Evolutionary conservation across 176 grass and related monocot species (phyloP), one percentile per base, ranked within the genome.

Genomic region (Oryza officinalis): DNA sequence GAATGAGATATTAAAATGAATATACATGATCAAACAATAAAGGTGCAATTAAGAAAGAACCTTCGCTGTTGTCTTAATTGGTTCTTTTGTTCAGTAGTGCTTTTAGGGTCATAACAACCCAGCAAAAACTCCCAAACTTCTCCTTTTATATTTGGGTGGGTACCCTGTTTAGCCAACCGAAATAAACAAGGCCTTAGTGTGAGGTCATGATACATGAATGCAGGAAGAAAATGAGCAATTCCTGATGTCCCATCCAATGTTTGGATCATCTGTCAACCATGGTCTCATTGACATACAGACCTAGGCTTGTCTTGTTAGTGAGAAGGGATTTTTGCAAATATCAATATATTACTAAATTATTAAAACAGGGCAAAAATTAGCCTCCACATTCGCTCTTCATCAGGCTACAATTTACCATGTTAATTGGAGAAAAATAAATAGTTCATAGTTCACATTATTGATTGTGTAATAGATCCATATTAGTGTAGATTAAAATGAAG

Each of bases 41-140:
- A 23, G 20, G 31, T 65, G 70, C 4, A 45, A 79, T 13, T 8
- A 38, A 18, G 12, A 38, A 72, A 64, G 67, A 91, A 98, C 93
- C 96, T 95, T 84, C 96, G 79, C 61, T 83, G 72, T 59, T 94
- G 74, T 74, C 96, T 88, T 75, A 95, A 79, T 27, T 90, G 91
- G 26, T 83, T 92, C 63, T 87, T 86, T 72, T 95, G 91, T 82
- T 98, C 90, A 38, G 83, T 85, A 35, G 91, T 95, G 82, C 91
- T 93, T 83, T 94, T 92, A 80, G 96, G 96, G 75, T 98, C 93
- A 78, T 95, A 98, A 25, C 96, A 98, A 10, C 96, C 91, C 65
- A 98, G 86, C 80, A 98, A 90, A 83, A 94, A 98, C 71, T 98
- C 96, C 96, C 96, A 98, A 49, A 98, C 93, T 75, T 69, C 93